Percentiles rank a stretch among this genome's conserved stretches.
These are phyloP conservation scores for Isoetes engelmannii DNA, from an alignment of 83 land plant genomes.

Conservation along the genomic window DNA sequence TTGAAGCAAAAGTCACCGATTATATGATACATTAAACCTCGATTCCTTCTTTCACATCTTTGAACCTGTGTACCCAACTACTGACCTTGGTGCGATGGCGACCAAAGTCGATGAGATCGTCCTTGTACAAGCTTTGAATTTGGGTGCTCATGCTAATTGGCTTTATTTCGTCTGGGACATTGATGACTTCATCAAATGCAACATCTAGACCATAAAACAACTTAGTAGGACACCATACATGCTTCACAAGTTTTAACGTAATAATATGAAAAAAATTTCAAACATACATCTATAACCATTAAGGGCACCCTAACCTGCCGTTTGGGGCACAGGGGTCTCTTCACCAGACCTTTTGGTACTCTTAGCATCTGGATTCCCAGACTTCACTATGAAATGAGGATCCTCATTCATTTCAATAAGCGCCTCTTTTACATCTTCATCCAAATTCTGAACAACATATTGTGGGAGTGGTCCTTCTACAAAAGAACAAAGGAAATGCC, in stretches of 20 bases:
- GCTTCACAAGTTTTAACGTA: neutral
- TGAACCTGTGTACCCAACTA: neutral
- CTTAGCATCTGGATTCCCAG: neutral
- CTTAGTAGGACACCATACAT: neutral
- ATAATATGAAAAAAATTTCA: neutral
- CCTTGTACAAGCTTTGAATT: neutral
- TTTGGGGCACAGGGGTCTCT: neutral
- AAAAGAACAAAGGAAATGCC: neutral
- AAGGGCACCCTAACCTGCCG: neutral
- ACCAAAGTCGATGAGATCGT: neutral
- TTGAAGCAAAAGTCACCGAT: neutral
- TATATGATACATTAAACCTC: neutral
- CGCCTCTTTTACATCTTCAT: conserved; percentile 25
- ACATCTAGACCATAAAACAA: too few relatives aligned
- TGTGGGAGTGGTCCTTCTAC: conserved; percentile 18
- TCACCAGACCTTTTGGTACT: neutral
- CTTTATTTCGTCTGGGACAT: too few relatives aligned
- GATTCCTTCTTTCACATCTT: neutral
- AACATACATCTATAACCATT: neutral
- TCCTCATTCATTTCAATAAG: conserved; percentile 20
- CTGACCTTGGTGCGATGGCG: neutral
- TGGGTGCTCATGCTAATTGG: neutral
- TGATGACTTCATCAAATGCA: too few relatives aligned
- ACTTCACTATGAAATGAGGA: conserved; percentile 6
- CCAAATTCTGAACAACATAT: conserved; percentile 25